These are phyloP conservation scores for Penicillium odoratum DNA, from an alignment of 495 filamentous ascomycete genomes.

Conservation along the genomic window DNA sequence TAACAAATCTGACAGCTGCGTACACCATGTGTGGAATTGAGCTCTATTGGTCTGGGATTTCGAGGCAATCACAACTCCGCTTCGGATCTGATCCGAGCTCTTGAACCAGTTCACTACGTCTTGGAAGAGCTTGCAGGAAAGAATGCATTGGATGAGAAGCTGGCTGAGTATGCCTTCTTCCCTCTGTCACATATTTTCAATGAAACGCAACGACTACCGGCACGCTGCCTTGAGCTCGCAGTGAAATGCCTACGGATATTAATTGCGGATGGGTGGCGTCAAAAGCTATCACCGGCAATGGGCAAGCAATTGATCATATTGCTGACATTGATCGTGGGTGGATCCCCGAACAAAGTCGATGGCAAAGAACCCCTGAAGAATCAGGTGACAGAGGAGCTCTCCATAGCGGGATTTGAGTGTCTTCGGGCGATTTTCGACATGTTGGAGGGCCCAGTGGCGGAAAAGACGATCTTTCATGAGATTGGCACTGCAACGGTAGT, in stretches of 20 bases:
- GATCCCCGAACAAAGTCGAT: conserved; percentile 54
- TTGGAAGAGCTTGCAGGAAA: conserved; percentile 53
- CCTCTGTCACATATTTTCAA: conserved; percentile 86
- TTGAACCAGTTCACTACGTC: conserved; percentile 53
- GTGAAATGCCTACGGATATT: conserved; percentile 72
- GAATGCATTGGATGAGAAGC: conserved; percentile 68
- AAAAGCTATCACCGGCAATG: conserved; percentile 62
- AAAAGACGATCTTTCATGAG: conserved; percentile 58
- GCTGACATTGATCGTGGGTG: conserved; percentile 75
- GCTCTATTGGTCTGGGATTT: conserved; percentile 64
- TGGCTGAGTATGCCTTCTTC: conserved; percentile 95
- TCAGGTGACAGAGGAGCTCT: conserved; percentile 64
- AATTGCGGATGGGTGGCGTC: conserved; percentile 74
- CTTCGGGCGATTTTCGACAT: conserved; percentile 52
- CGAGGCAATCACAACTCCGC: conserved; percentile 52
- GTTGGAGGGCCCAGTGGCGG: conserved; percentile 42
- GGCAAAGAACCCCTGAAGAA: conserved; percentile 33
- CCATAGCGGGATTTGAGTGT: conserved; percentile 60
- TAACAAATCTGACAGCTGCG: conserved; percentile 57
- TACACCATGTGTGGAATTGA: conserved; percentile 74
- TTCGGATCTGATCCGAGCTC: conserved; percentile 54
- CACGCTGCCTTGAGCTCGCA: conserved; percentile 70
- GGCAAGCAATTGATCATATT: conserved; percentile 84
- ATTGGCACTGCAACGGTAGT: conserved; percentile 63
- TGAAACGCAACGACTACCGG: conserved; percentile 67